These are phyloP conservation scores for Cerrena zonata DNA, from an alignment of 1,284 basidiomycete species.

Conservation along the genomic window DNA sequence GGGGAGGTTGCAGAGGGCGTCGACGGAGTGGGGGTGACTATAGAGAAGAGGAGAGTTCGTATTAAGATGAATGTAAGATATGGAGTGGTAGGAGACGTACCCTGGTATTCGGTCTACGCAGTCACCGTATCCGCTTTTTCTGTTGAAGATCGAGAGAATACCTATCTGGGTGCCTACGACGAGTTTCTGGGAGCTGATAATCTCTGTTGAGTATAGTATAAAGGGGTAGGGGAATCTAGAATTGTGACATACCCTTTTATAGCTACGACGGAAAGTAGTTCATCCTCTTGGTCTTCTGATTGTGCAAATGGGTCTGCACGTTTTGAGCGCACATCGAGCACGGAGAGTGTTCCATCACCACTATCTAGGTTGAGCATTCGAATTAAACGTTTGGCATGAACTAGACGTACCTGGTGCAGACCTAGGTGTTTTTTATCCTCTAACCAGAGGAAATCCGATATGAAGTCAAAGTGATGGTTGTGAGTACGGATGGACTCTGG, in stretches of 20 bases:
- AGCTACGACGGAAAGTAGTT: constrained; percentile 77
- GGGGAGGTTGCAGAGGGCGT: constrained; percentile 74
- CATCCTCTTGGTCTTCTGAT: constrained; percentile 94
- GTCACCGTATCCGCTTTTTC: constrained; percentile 81
- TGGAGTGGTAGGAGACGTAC: constrained; percentile 32
- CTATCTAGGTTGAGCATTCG: constrained; percentile 33
- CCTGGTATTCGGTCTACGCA: constrained; percentile 91
- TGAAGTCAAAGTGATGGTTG: constrained; percentile 91
- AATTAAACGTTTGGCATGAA: neutral
- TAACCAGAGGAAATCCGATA: constrained; percentile 87
- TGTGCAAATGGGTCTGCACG: constrained; percentile 70
- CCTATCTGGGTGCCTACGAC: constrained; percentile 89
- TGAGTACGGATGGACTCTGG: constrained; percentile 62
- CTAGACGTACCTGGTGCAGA: constrained; percentile 71
- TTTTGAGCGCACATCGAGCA: constrained; percentile 81
- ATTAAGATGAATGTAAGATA: neutral
- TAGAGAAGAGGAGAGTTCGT: neutral
- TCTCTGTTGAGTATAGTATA: neutral
- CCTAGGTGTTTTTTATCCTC: constrained; percentile 79
- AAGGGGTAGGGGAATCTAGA: neutral
- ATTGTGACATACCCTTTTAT: constrained; percentile 64
- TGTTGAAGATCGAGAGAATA: constrained; percentile 87
- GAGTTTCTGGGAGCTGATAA: constrained; percentile 63
- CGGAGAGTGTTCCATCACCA: constrained; percentile 86
- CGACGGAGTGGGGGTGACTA: constrained; percentile 83